Conservation (phyloP, 1,284 basidiomycete genomes). For the Tranzscheliella williamsii region DNA sequence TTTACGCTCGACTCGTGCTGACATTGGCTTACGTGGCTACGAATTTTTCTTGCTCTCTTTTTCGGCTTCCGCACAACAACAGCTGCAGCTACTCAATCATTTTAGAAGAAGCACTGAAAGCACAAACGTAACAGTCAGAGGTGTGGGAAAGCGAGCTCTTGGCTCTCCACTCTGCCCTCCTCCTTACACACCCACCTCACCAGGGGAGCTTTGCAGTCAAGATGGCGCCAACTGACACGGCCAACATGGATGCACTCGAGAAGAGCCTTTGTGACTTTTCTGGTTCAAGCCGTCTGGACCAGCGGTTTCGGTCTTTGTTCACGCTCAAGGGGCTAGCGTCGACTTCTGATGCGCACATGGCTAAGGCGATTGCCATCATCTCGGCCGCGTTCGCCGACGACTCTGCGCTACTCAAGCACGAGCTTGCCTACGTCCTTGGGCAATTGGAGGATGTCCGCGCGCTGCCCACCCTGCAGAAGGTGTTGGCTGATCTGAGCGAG, state of each 20-base stretch:
- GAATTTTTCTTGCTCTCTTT: background rate
- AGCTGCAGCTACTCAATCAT: too few species aligned
- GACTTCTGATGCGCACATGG: constrained; percentile 36
- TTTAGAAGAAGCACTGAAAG: too few species aligned
- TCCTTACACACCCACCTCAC: too few species aligned
- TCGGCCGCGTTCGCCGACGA: constrained; percentile 82
- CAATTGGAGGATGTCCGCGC: constrained; percentile 80
- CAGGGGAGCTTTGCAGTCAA: too few species aligned
- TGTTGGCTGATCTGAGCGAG: constrained; percentile 73
- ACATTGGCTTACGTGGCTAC: background rate
- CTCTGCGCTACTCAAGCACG: constrained; percentile 92
- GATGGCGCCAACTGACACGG: constrained; percentile 18
- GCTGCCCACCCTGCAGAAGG: constrained; percentile 75
- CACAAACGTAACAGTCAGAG: too few species aligned
- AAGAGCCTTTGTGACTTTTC: constrained; percentile 60
- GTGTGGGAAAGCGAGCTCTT: too few species aligned
- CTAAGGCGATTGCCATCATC: constrained; percentile 76
- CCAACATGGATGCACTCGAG: constrained; percentile 41
- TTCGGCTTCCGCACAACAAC: too few species aligned
- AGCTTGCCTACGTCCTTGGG: constrained; percentile 94
- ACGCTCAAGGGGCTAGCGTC: constrained; percentile 79
- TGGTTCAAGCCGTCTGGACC: constrained; percentile 77
- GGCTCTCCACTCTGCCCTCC: too few species aligned
- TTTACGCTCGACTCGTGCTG: too few species aligned
- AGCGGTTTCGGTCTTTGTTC: constrained; percentile 89